A percentile compares a stretch with the other conserved stretches of the same genome.
Evolutionary conservation across 164 flowering plant genomes (phyloP).

Genomic region (Brasenia schreberi): DNA sequence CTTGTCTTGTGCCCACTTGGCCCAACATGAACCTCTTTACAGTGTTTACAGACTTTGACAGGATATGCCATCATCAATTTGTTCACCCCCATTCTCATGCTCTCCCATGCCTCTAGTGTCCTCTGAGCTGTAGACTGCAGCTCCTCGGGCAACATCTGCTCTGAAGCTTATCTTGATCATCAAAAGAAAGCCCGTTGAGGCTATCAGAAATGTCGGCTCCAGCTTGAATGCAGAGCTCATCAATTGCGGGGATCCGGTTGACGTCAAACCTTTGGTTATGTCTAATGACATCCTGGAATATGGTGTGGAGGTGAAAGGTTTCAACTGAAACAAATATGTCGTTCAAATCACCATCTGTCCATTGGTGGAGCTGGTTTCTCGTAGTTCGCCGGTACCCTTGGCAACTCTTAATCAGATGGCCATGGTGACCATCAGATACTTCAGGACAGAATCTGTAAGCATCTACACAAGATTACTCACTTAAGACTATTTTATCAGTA

Average conservation of each 20-base stretch:
- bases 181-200: slow-evolving; percentile 1
- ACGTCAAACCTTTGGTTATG: slow-evolving; percentile 77
- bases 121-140: slow-evolving; percentile 23
- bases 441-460: slow-evolving; percentile 70
- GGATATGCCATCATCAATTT: slow-evolving; percentile 64
- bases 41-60: slow-evolving; percentile 64
- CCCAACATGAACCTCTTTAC: slow-evolving; percentile 89
- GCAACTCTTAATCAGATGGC: slow-evolving; percentile 68
- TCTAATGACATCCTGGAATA: slow-evolving; percentile 51
- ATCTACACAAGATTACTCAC: not conserved
- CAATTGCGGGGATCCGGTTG: slow-evolving; percentile 71
- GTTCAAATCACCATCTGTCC: slow-evolving; percentile 49
- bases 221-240: slow-evolving; percentile 83
- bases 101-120: slow-evolving; percentile 82
- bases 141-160: slow-evolving; percentile 14
- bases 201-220: slow-evolving; percentile 35
- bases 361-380: slow-evolving; percentile 50
- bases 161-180: not conserved
- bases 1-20: slow-evolving; percentile 82
- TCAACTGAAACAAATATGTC: slow-evolving; percentile 77
- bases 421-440: slow-evolving; percentile 59
- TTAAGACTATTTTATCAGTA: not conserved
- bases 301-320: slow-evolving; percentile 45
- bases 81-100: slow-evolving; percentile 47
- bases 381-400: slow-evolving; percentile 32